Evolutionary conservation across 2,329 filamentous ascomycete genomes (phyloP).

Genomic region (Thelonectria discophora): DNA sequence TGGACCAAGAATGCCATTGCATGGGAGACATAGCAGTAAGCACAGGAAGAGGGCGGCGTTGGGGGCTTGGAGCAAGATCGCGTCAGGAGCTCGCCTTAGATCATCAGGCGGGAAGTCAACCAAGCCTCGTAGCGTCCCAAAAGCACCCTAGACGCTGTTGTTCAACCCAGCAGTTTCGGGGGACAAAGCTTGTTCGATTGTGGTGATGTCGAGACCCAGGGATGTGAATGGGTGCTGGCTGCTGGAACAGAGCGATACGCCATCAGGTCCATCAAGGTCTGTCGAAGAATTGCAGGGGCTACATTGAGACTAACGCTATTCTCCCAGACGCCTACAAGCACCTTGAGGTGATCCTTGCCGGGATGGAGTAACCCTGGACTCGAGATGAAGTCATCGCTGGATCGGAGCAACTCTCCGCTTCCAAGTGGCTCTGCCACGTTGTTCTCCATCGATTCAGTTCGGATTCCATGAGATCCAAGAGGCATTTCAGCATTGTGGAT

Average conservation of each 20-base stretch:
- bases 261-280: conserved; percentile 21
- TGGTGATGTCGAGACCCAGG: conserved; percentile 10
- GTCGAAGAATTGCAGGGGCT: conserved; percentile 26
- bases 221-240: conserved; percentile 3
- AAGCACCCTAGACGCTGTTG: conserved; percentile 16
- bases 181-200: conserved; percentile 14
- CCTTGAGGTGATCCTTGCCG: conserved; percentile 4
- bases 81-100: conserved; percentile 25
- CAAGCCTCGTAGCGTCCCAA: conserved; percentile 24
- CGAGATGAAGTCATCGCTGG: neutral
- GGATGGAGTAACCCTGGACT: conserved; percentile 11
- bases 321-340: conserved; percentile 28
- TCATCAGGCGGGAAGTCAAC: conserved; percentile 23
- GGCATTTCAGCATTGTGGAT: conserved; percentile 14
- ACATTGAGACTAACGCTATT: conserved; percentile 28
- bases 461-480: conserved; percentile 24
- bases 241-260: conserved; percentile 12
- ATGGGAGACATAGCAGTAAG: conserved; percentile 25
- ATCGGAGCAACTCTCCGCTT: neutral
- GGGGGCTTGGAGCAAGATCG: conserved; percentile 25
- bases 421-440: conserved; percentile 14
- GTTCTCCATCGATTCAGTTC: conserved; percentile 20
- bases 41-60: conserved; percentile 28
- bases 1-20: conserved; percentile 26
- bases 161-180: conserved; percentile 14